Evolutionary conservation across 495 filamentous ascomycete species (phyloP).

Genomic region (Penicillium longicatenatum): DNA sequence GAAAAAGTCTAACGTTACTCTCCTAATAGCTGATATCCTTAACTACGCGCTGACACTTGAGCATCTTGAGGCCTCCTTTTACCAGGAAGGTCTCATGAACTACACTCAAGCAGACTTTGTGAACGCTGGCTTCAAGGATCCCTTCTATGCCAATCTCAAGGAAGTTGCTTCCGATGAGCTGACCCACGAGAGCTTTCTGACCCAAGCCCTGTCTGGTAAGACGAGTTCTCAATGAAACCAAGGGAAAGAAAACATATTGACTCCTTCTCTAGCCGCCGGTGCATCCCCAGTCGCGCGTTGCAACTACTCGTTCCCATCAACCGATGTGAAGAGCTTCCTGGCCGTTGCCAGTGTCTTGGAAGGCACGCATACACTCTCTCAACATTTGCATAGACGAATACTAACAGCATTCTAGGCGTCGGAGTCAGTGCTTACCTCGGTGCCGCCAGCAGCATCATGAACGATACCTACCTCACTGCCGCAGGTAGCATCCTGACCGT

Average conservation of each 20-base stretch:
- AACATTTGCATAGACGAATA: not conserved
- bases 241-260: not conserved
- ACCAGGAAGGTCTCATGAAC: slow-evolving; percentile 57
- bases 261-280: slow-evolving; percentile 36
- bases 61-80: slow-evolving; percentile 50
- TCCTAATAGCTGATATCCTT: slow-evolving; percentile 30
- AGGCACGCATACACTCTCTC: slow-evolving; percentile 2
- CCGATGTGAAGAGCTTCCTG: slow-evolving; percentile 49
- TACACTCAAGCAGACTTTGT: slow-evolving; percentile 54
- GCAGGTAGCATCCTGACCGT: slow-evolving; percentile 64
- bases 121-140: slow-evolving; percentile 47
- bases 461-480: slow-evolving; percentile 55
- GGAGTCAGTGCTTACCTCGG: slow-evolving; percentile 62
- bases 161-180: slow-evolving; percentile 56
- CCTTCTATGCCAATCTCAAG: slow-evolving; percentile 56
- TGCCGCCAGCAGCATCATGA: slow-evolving; percentile 58
- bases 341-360: slow-evolving; percentile 57
- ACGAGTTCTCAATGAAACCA: slow-evolving; percentile 2
- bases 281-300: slow-evolving; percentile 52
- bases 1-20: not conserved
- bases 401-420: slow-evolving; percentile 24
- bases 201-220: slow-evolving; percentile 46
- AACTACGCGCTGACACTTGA: slow-evolving; percentile 39
- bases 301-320: slow-evolving; percentile 59
- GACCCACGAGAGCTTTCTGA: slow-evolving; percentile 60